These are phyloP conservation scores for Eimeria praecox DNA, from an alignment of 169 alveolate genomes.

Conservation along the genomic window DNA sequence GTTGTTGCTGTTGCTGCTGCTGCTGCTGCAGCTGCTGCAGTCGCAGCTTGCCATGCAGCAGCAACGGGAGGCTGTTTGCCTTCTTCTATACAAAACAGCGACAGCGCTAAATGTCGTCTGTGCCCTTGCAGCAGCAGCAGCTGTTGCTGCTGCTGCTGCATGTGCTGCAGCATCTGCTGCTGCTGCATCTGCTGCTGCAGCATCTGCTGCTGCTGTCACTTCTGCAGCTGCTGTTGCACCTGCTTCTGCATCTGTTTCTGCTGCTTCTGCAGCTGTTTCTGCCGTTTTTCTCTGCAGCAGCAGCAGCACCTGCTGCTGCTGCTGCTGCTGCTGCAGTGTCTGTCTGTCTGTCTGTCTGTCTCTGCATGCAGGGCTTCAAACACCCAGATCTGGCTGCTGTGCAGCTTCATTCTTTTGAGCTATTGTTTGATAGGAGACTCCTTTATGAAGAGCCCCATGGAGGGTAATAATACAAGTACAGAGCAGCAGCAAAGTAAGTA, in stretches of 20 bases:
- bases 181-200: not conserved
- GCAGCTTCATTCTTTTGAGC: not conserved
- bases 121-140: not conserved
- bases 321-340: slow-evolving; percentile 13
- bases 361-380: not conserved
- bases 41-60: not conserved
- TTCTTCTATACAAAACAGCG: too few species aligned
- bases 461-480: not conserved
- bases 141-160: not conserved
- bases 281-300: not conserved
- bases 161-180: slow-evolving; percentile 20
- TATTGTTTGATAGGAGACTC: slow-evolving; percentile 64
- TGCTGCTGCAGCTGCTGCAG: not conserved
- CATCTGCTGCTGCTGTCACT: not conserved
- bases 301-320: not conserved
- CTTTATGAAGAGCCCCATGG: slow-evolving; percentile 57
- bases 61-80: too few species aligned
- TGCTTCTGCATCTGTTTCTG: not conserved
- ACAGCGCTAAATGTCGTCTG: too few species aligned
- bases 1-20: not conserved
- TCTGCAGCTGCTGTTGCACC: not conserved
- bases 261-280: not conserved
- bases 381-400: slow-evolving; percentile 23
- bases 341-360: too few species aligned
- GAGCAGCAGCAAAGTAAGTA: not conserved